phyloP scores from a whole-genome alignment of 2,329 filamentous ascomycete species.

The Hirsutella minnesotensis region DNA sequence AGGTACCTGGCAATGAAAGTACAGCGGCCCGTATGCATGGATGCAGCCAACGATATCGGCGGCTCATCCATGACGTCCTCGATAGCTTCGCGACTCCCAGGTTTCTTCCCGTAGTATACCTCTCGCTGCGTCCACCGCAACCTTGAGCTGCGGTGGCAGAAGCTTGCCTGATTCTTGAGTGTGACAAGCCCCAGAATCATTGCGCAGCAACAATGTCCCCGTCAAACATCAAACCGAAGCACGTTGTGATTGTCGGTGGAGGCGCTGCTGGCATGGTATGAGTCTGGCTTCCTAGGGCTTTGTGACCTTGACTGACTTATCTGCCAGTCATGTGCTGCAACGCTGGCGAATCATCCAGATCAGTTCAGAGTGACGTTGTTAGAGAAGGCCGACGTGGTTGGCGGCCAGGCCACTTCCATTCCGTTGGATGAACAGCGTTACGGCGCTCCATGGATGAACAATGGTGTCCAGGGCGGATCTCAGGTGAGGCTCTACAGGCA shows the following conservation, averaged over 20 bases:
- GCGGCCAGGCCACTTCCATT: constrained; percentile 50
- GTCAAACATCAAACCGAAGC: constrained; percentile 21
- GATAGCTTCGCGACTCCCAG: neutral
- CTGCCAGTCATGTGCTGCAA: constrained; percentile 49
- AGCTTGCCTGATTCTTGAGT: too few relatives aligned
- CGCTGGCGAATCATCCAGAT: constrained; percentile 52
- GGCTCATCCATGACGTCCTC: constrained; percentile 9
- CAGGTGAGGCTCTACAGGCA: constrained; percentile 9
- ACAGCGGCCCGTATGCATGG: neutral
- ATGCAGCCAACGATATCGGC: neutral
- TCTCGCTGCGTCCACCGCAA: neutral
- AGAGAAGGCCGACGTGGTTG: constrained; percentile 45
- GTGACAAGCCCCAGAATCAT: neutral
- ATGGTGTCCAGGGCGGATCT: constrained; percentile 50
- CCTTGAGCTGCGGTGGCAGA: neutral
- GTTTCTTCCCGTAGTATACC: neutral
- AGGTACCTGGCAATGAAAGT: too few relatives aligned
- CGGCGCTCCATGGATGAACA: constrained; percentile 49
- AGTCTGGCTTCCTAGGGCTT: neutral
- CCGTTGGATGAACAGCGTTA: constrained; percentile 42
- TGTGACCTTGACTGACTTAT: neutral
- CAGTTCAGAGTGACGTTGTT: constrained; percentile 54
- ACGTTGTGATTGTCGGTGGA: constrained; percentile 47
- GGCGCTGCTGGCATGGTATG: constrained; percentile 50
- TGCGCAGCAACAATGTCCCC: constrained; percentile 1